Evolutionary conservation across 495 filamentous ascomycete genomes (phyloP), one percentile per base, ranked within the genome.

Genomic region (Cudoniella acicularis): DNA sequence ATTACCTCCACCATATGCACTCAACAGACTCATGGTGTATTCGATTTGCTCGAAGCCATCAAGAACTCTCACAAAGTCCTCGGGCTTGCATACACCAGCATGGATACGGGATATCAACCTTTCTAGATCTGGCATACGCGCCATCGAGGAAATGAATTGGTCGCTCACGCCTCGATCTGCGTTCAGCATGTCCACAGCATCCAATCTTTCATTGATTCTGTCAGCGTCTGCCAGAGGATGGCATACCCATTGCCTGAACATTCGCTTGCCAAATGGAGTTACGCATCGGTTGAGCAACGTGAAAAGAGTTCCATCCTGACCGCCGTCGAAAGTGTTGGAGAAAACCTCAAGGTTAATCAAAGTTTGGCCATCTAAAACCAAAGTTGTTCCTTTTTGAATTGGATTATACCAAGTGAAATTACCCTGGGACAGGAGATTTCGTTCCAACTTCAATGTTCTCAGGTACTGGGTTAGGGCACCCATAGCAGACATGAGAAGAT

Each of bases 11-110:
- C 85, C 86, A 67, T 89, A 84, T 13, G 82, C 77, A 25, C 79
- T 77, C 0, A 97, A 80, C 11, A 96, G 79, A 57, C 83, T 81
- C 80, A 96, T 90, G 0, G 89, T 94, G 67, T 92, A 90, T 45
- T 95, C 91, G 17, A 98, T 96, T 70, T 96, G 93, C 72, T 98
- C 95, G 66, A 98, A 99, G 0, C 95, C 95, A 67, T 99, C 92
- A 0, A 99, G 77, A 2, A 98, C 93, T n/a, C 82, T 84, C 21
- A 96, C 83, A 67, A 99, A 99, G 70, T 98, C 94, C 42, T 91
- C 86, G 0, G 92, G 82, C 66, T 85, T 91, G 75, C 92, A 96
- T 25, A 83, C 82, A 2, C 89, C 89, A 6, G 95, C 95, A 67
- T 99, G 95, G 20, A 99, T 88, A 4, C 95, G 87, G 27, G 95